A percentile compares a stretch with the other conserved stretches of the same genome.
These are phyloP conservation scores for Coemansia sp. DNA, from an alignment of 371 early-diverging fungal species.

Conservation along the genomic window DNA sequence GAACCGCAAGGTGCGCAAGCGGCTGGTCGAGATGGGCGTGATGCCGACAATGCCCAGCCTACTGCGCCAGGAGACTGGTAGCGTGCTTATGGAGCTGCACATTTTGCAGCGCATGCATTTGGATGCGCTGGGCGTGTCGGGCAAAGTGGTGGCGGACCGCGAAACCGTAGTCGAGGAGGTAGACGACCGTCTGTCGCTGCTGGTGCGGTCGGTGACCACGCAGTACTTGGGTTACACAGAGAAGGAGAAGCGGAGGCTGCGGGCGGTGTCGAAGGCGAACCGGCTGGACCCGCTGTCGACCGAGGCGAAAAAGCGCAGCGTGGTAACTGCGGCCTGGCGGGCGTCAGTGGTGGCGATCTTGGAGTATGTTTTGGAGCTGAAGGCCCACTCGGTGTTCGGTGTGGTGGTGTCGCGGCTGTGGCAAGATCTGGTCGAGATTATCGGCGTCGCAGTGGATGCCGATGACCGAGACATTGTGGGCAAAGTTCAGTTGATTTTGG, in stretches of 20 bases:
- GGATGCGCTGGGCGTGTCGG: slow-evolving; percentile 24
- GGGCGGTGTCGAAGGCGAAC: slow-evolving; percentile 1
- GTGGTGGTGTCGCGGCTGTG: slow-evolving; percentile 19
- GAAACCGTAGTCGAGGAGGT: slow-evolving; percentile 40
- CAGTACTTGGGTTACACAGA: slow-evolving; percentile 22
- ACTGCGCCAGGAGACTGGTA: slow-evolving; percentile 69
- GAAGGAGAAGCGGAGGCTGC: not conserved
- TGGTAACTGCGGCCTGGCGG: slow-evolving; percentile 29
- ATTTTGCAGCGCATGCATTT: slow-evolving; percentile 48
- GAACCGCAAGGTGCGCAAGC: slow-evolving; percentile 76
- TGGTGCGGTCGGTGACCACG: slow-evolving; percentile 15
- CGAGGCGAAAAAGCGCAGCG: slow-evolving; percentile 16
- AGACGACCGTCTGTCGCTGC: slow-evolving; percentile 35
- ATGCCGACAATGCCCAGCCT: slow-evolving; percentile 88
- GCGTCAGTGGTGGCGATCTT: slow-evolving; percentile 13
- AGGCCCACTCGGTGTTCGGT: slow-evolving; percentile 6
- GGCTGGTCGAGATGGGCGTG: slow-evolving; percentile 79
- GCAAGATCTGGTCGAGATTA: slow-evolving; percentile 22
- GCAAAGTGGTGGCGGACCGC: slow-evolving; percentile 18
- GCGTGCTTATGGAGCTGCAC: slow-evolving; percentile 37
- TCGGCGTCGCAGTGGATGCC: slow-evolving; percentile 33
- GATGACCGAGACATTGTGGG: slow-evolving; percentile 37
- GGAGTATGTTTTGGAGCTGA: slow-evolving; percentile 3
- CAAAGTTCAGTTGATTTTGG: slow-evolving; percentile 27
- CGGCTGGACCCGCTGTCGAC: slow-evolving; percentile 7